These are phyloP conservation scores for Przewalskia tangutica DNA, from an alignment of 257 asterid species.

Conservation along the genomic window DNA sequence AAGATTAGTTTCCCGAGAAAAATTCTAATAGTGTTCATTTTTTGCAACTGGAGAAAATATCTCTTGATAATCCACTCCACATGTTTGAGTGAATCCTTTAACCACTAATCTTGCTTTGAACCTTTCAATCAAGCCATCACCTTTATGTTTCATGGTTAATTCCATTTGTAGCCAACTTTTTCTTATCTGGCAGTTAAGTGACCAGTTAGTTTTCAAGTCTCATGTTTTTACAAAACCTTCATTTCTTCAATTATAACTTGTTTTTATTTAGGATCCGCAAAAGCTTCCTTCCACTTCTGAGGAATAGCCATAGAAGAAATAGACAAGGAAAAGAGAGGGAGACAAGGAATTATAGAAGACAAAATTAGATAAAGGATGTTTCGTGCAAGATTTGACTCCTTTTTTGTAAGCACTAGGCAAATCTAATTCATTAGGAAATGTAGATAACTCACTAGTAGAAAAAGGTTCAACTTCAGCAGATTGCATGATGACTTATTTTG, in stretches of 20 bases:
- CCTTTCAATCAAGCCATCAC: not conserved
- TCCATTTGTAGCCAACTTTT: not conserved
- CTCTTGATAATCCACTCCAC: not conserved
- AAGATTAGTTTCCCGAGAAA: not conserved
- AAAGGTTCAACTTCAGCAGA: not conserved
- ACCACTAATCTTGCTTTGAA: not conserved
- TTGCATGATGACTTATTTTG: not conserved
- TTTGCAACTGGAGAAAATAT: not conserved
- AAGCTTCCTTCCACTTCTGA: no score
- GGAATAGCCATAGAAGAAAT: no score
- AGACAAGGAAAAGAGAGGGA: no score
- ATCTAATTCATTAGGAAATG: not conserved
- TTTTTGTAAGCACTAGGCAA: not conserved
- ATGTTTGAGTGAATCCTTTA: not conserved
- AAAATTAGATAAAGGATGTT: not conserved
- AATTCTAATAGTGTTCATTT: not conserved
- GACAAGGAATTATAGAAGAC: no score
- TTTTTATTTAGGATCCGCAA: no score
- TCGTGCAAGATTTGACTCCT: not conserved
- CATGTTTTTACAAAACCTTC: not conserved
- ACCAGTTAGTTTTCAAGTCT: not conserved
- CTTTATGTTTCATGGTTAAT: not conserved
- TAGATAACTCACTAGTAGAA: not conserved
- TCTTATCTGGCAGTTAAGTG: not conserved
- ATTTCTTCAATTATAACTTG: not conserved